Base-by-base conservation (phyloP, 306 rosid species). In the Cucurbita maxima region DNA sequence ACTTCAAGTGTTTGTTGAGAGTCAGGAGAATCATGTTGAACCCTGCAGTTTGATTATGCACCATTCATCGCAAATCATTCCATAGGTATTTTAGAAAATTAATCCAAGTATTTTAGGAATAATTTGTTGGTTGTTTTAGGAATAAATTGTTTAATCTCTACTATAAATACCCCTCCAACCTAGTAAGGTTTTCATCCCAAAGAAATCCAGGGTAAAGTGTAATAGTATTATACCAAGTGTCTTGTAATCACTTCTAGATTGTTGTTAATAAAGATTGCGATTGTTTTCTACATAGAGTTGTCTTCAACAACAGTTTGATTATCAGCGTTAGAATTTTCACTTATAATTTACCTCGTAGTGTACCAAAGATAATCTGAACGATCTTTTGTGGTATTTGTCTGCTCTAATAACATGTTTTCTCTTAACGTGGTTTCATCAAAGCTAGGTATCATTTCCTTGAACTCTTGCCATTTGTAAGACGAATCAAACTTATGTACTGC, bases 321-420 rank as follows among this genome's bases (percentile, higher is more conserved):
- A 25, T 25, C 19, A 8, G 58, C 30, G 25, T 0, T 30, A 13
- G 37, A 48, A 14, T 50, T 8, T 45, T 25, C 12, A 25, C 15
- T 14, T 50, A 13, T 50, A 13, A 15, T 9, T 74, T 63, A 84
- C 87, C 87, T 84, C 5, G 74, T 37, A 20, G 87, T 81, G 74
- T 84, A 84, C 87, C 87, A 84, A 58, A 84, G 87, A 66, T 81
- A 81, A 57, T 84, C 87, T 43, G 83, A 81, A 7, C 22, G 25
- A 10, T 81, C 87, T 71, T 81, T 76, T 16, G 83, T 79, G 8
- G 77, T 84, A 58, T 43, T 18, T 18, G 66, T 74, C 1, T 84
- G 87, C 58, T 81, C 87, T 20, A 66, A 51, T 64, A 84, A 69
- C 44, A 4, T 4, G 41, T 53, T 62, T n/a, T 75, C 78, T 74